A percentile compares a stretch with the other conserved stretches of the same genome.
These are phyloP conservation scores for Cladophialophora exuberans DNA, from an alignment of 2,329 filamentous ascomycete species.

Conservation along the genomic window DNA sequence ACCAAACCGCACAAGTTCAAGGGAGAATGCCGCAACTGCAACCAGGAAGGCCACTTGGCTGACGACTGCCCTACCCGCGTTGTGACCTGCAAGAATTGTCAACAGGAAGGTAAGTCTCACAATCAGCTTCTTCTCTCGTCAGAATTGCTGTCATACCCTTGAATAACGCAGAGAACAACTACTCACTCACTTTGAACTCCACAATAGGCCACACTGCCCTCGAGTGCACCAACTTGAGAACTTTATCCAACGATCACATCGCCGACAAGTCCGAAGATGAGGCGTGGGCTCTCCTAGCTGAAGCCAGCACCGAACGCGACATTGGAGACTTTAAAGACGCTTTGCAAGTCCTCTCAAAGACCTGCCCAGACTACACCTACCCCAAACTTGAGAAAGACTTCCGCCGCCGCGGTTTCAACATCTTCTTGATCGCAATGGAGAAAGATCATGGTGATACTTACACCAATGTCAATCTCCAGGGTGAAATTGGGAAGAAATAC, in stretches of 20 bases:
- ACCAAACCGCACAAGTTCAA: conserved; percentile 52
- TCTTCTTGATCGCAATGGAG: conserved; percentile 58
- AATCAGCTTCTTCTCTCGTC: no score
- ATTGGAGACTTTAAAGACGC: conserved; percentile 56
- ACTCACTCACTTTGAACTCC: neutral
- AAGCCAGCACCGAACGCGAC: conserved; percentile 53
- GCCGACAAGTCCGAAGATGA: conserved; percentile 52
- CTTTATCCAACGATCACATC: conserved; percentile 48
- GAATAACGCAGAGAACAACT: no score
- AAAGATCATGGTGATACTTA: conserved; percentile 47
- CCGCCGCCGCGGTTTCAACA: conserved; percentile 49
- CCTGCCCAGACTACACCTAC: conserved; percentile 49
- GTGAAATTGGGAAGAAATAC: conserved; percentile 55
- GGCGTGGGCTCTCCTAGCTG: conserved; percentile 55
- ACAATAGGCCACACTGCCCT: conserved; percentile 51
- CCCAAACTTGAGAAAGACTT: conserved; percentile 55
- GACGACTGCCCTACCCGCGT: conserved; percentile 49
- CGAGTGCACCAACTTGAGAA: conserved; percentile 50
- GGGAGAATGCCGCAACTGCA: conserved; percentile 50
- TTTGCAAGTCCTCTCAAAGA: conserved; percentile 56
- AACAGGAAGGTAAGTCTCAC: conserved; percentile 44
- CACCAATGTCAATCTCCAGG: conserved; percentile 57
- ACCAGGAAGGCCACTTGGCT: conserved; percentile 49
- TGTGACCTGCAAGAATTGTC: conserved; percentile 52
- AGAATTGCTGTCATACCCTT: no score